Evolutionary conservation across 1,284 basidiomycete species (phyloP).

Genomic region (Heliocybe sulcata): DNA sequence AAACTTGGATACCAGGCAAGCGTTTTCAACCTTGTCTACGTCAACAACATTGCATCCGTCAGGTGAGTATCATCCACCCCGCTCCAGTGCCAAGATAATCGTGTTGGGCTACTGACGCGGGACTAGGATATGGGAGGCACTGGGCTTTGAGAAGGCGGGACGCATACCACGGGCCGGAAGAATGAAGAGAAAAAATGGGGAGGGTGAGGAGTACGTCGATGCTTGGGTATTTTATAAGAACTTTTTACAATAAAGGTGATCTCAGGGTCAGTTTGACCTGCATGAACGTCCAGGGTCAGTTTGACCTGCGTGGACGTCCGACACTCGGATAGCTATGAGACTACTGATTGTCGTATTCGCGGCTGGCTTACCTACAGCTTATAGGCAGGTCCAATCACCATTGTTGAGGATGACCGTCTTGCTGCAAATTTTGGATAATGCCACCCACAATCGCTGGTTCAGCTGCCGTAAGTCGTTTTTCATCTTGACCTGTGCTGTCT

Average conservation of each 20-base stretch:
- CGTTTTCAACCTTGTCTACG: constrained; percentile 93
- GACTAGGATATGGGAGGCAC: constrained; percentile 75
- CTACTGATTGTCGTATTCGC: too few relatives aligned
- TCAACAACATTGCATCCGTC: constrained; percentile 70
- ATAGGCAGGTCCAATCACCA: too few relatives aligned
- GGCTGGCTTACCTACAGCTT: too few relatives aligned
- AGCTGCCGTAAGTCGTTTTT: too few relatives aligned
- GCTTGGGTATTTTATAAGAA: constrained; percentile 84
- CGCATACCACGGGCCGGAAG: constrained; percentile 82
- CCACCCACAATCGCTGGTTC: too few relatives aligned
- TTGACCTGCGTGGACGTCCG: too few relatives aligned
- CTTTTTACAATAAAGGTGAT: constrained; percentile 28
- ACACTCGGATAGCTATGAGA: too few relatives aligned
- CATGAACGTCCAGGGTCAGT: too few relatives aligned
- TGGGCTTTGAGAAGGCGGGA: constrained; percentile 81
- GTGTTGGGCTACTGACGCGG: constrained; percentile 15
- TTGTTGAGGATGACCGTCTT: too few relatives aligned
- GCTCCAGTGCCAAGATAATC: constrained; percentile 24
- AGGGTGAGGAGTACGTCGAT: constrained; percentile 83
- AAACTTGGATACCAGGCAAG: constrained; percentile 77
- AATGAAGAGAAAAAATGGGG: constrained; percentile 55
- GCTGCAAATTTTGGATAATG: too few relatives aligned
- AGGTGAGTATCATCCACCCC: constrained; percentile 39
- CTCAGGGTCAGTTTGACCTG: too few relatives aligned
- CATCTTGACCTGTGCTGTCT: too few relatives aligned